These are phyloP conservation scores for Mortierella sp. DNA, from an alignment of 371 early-diverging fungal genomes.

Conservation along the genomic window DNA sequence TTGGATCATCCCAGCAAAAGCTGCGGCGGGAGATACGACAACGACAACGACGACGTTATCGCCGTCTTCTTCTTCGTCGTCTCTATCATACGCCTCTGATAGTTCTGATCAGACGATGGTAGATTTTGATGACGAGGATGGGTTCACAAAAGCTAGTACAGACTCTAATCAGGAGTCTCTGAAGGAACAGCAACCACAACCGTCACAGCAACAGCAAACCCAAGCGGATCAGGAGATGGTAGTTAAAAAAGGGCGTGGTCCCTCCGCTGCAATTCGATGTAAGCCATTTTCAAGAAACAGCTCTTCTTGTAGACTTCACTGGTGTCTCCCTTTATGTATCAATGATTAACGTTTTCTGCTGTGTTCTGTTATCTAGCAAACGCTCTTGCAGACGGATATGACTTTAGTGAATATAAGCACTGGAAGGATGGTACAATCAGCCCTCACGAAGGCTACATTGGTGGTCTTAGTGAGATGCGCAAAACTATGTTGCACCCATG, in stretches of 20 bases:
- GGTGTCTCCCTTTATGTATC: neutral
- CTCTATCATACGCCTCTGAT: slow-evolving; percentile 2
- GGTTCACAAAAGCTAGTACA: neutral
- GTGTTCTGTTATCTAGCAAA: slow-evolving; percentile 16
- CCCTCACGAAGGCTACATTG: slow-evolving; percentile 32
- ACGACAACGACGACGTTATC: neutral
- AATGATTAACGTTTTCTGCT: neutral
- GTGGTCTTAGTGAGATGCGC: slow-evolving; percentile 20
- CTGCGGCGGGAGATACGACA: too few species aligned
- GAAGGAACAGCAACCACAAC: neutral
- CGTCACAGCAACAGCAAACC: slow-evolving; percentile 5
- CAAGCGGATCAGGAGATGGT: slow-evolving; percentile 18
- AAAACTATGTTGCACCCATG: slow-evolving; percentile 39
- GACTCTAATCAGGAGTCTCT: slow-evolving; percentile 4
- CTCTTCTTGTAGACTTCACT: too few species aligned
- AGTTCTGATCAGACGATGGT: slow-evolving; percentile 8
- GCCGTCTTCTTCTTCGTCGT: neutral
- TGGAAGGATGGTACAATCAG: slow-evolving; percentile 46
- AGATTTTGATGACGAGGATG: neutral
- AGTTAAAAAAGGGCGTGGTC: slow-evolving; percentile 20
- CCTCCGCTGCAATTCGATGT: slow-evolving; percentile 25
- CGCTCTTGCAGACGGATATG: slow-evolving; percentile 41
- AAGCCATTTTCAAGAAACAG: neutral
- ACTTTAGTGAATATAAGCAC: slow-evolving; percentile 43
- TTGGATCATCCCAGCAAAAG: slow-evolving; percentile 16